A percentile compares a stretch with the other conserved stretches of the same genome.
Evolutionary conservation across 75 land plant species (phyloP).

Genomic region (Picea glauca): DNA sequence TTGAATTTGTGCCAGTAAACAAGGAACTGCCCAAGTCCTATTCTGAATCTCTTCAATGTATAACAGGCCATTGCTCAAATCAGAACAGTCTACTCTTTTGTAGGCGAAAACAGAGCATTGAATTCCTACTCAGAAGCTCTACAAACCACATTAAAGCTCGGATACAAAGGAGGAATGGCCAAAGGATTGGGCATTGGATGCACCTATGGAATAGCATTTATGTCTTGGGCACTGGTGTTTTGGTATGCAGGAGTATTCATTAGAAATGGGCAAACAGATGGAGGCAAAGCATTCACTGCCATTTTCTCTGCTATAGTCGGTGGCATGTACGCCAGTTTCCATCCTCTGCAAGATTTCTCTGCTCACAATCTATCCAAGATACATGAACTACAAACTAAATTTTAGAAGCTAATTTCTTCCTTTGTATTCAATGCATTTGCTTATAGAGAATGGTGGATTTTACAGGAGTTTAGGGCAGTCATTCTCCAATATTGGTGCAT

Average conservation of each 20-base stretch:
- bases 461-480: constrained; percentile 90
- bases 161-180: constrained; percentile 89
- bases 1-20: background rate
- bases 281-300: constrained; percentile 87
- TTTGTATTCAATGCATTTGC: background rate
- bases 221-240: constrained; percentile 93
- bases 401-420: background rate
- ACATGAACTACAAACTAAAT: background rate
- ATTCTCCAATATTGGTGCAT: constrained; percentile 80
- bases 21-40: background rate
- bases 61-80: constrained; percentile 77
- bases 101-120: constrained; percentile 75
- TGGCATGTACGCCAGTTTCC: constrained; percentile 67
- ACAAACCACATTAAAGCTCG: constrained; percentile 71
- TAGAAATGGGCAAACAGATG: constrained; percentile 66
- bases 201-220: constrained; percentile 90
- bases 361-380: background rate
- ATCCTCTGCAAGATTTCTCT: background rate
- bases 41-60: background rate
- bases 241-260: constrained; percentile 98
- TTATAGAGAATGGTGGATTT: background rate
- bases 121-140: constrained; percentile 70
- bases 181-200: constrained; percentile 94
- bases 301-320: constrained; percentile 94
- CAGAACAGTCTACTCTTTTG: constrained; percentile 81